Evolutionary conservation across 257 asterid species (phyloP).

Genomic region (Cordia subcordata): DNA sequence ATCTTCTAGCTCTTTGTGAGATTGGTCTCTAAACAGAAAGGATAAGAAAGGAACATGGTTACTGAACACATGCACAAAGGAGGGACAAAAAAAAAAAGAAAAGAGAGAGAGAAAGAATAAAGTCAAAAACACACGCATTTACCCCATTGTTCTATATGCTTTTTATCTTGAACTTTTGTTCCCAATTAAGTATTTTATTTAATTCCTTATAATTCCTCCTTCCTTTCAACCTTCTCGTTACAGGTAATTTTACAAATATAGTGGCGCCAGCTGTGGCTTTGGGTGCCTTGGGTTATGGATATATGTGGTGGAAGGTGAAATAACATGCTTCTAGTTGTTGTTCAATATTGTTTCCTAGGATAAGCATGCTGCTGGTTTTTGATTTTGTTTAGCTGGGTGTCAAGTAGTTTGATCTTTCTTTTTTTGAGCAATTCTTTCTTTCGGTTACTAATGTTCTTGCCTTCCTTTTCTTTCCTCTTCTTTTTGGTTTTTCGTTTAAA

Average conservation of each 20-base stretch:
- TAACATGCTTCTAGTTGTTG: constrained; percentile 4
- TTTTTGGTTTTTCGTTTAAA: neutral
- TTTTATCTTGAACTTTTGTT: no score
- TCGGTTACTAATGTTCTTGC: neutral
- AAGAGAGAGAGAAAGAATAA: no score
- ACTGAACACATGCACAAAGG: no score
- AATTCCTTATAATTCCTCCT: neutral
- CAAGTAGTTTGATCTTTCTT: neutral
- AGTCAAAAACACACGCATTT: no score
- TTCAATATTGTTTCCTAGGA: neutral
- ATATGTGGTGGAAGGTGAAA: constrained; percentile 97
- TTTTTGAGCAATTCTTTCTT: neutral
- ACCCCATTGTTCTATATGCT: no score
- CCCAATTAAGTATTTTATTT: neutral
- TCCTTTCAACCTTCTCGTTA: constrained; percentile 7
- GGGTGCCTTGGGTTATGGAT: constrained; percentile 90
- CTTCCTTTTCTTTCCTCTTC: constrained; percentile 6
- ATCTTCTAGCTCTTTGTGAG: constrained; percentile 6
- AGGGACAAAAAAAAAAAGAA: no score
- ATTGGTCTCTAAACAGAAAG: no score
- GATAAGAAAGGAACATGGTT: no score
- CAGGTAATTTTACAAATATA: constrained; percentile 55
- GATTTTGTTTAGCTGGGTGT: neutral
- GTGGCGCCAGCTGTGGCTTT: constrained; percentile 65
- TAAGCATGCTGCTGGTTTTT: neutral